phyloP scores from a whole-genome alignment of 768 basidiomycete genomes.

The Boletus insuetus region DNA sequence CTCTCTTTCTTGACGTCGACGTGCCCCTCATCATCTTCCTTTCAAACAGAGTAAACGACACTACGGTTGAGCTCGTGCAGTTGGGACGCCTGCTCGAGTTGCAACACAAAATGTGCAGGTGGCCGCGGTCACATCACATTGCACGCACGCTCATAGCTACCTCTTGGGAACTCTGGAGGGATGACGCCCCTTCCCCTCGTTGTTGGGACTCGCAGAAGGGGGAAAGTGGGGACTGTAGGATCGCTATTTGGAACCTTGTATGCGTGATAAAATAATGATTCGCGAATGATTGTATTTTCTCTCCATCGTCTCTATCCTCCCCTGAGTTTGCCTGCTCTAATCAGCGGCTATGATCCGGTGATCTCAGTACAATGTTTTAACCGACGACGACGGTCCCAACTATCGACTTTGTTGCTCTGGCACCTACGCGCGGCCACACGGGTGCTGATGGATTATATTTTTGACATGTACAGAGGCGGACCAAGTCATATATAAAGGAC shows the following conservation, averaged over 20 bases:
- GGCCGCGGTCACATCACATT: slow-evolving; percentile 16
- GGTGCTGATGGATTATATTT: too few species aligned
- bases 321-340: too few species aligned
- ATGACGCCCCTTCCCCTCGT: slow-evolving; percentile 15
- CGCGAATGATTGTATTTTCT: slow-evolving; percentile 12
- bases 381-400: too few species aligned
- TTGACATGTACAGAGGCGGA: background rate
- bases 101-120: slow-evolving; percentile 14
- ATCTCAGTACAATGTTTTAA: too few species aligned
- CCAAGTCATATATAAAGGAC: background rate
- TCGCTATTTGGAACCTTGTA: slow-evolving; percentile 26
- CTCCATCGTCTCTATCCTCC: too few species aligned
- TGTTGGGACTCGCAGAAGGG: slow-evolving; percentile 24
- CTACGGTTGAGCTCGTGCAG: slow-evolving; percentile 30
- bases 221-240: slow-evolving; percentile 21
- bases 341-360: too few species aligned
- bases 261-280: slow-evolving; percentile 1
- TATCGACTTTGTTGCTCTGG: too few species aligned
- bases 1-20: background rate
- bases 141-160: slow-evolving; percentile 27
- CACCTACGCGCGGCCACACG: too few species aligned
- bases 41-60: slow-evolving; percentile 36
- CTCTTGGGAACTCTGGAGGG: slow-evolving; percentile 25
- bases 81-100: slow-evolving; percentile 13
- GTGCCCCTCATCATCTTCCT: background rate